Percentiles rank a stretch among this genome's conserved stretches.
Evolutionary conservation across 1,284 basidiomycete genomes (phyloP).

Genomic region (Macrocybe sp.): DNA sequence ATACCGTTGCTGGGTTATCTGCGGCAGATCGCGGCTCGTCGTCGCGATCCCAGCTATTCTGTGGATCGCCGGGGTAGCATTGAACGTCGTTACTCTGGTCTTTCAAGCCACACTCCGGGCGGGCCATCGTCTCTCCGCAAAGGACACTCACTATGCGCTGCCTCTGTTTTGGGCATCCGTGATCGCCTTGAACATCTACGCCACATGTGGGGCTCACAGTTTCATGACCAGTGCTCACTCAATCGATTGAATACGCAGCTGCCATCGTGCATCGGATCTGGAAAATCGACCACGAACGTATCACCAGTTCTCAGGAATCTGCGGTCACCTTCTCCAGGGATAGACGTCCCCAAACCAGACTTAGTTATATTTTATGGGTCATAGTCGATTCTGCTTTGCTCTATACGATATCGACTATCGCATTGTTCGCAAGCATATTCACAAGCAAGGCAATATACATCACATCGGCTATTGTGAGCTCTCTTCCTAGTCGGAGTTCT

Average conservation of each 20-base stretch:
- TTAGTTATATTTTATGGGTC: constrained; percentile 21
- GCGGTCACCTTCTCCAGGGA: constrained; percentile 10
- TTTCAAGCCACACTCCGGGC: no score
- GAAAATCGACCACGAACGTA: constrained; percentile 20
- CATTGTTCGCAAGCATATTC: constrained; percentile 21
- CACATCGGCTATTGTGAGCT: no score
- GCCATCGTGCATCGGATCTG: constrained; percentile 33
- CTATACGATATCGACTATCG: constrained; percentile 29
- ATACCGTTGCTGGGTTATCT: constrained; percentile 12
- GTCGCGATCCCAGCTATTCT: constrained; percentile 6
- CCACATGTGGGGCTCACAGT: no score
- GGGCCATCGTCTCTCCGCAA: no score
- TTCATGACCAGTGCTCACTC: no score
- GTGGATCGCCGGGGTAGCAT: constrained; percentile 3
- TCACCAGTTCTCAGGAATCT: constrained; percentile 7
- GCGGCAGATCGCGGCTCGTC: constrained; percentile 1
- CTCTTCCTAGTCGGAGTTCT: no score
- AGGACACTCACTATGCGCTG: no score
- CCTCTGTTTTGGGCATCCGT: no score
- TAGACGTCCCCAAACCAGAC: constrained; percentile 19
- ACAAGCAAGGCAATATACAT: no score
- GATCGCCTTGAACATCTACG: no score
- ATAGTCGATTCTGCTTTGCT: constrained; percentile 35
- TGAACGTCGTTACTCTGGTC: no score
- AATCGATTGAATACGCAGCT: constrained; percentile 14